These are phyloP conservation scores for Coemansia sp. DNA, from an alignment of 192 early-diverging fungal species.

Conservation along the genomic window DNA sequence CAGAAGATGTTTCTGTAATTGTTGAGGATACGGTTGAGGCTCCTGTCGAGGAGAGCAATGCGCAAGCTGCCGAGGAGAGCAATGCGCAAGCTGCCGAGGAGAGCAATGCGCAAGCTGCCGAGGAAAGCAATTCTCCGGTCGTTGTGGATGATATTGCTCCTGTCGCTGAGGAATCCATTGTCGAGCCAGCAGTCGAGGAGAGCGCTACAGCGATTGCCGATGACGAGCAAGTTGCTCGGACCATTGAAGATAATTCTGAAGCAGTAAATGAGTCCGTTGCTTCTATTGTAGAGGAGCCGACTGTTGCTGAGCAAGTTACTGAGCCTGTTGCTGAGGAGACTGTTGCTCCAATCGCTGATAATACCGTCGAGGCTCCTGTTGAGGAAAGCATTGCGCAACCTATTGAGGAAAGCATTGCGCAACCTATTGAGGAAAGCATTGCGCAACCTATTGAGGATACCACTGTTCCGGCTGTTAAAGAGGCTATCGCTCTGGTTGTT, in stretches of 20 bases:
- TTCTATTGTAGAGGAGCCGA: neutral
- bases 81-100: neutral
- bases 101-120: neutral
- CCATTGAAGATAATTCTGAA: slow-evolving; percentile 4
- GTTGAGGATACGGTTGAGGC: neutral
- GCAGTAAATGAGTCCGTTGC: slow-evolving; percentile 2
- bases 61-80: neutral
- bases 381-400: neutral
- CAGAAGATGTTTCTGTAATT: neutral
- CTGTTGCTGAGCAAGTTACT: neutral
- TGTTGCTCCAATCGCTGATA: neutral
- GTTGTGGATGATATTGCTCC: neutral
- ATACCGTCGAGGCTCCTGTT: too few relatives aligned
- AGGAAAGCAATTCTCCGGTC: neutral
- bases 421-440: neutral
- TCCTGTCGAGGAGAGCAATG: neutral
- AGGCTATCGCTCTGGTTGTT: neutral
- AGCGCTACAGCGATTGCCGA: neutral
- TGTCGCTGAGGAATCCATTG: neutral
- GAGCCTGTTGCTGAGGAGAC: neutral
- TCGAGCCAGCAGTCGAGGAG: neutral
- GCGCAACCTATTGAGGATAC: neutral
- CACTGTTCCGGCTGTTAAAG: neutral
- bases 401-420: neutral
- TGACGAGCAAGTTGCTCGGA: neutral